Evolutionary conservation across 164 flowering plant species (phyloP).

Genomic region (Dillenia turbinata): DNA sequence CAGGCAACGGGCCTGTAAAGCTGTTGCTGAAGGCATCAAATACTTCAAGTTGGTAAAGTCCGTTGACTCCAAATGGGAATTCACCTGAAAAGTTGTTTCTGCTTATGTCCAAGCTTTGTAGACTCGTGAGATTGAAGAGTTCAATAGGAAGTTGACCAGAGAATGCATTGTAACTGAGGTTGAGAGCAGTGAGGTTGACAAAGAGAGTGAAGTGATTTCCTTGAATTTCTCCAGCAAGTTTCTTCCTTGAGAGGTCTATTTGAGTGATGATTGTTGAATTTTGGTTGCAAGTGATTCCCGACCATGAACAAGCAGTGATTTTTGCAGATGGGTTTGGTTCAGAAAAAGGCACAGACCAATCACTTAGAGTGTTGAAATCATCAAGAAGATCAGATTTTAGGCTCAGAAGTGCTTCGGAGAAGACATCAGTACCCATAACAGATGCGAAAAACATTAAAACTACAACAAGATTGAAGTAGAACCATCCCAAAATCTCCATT

Average conservation of each 20-base stretch:
- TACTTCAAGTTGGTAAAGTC: slow-evolving; percentile 34
- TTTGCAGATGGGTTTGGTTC: slow-evolving; percentile 13
- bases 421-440: slow-evolving; percentile 35
- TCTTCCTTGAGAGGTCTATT: slow-evolving; percentile 57
- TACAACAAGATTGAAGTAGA: slow-evolving; percentile 13
- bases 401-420: slow-evolving; percentile 63
- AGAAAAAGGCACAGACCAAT: slow-evolving; percentile 44
- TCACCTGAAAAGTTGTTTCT: slow-evolving; percentile 74
- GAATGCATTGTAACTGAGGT: slow-evolving; percentile 74
- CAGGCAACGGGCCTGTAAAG: slow-evolving; percentile 74
- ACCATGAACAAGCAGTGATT: slow-evolving; percentile 71
- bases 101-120: slow-evolving; percentile 70
- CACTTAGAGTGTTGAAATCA: slow-evolving; percentile 35
- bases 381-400: slow-evolving; percentile 68
- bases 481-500: slow-evolving; percentile 37
- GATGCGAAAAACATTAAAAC: slow-evolving; percentile 13
- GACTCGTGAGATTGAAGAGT: slow-evolving; percentile 54
- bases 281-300: slow-evolving; percentile 62
- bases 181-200: slow-evolving; percentile 50
- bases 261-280: slow-evolving; percentile 43
- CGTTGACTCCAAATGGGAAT: slow-evolving; percentile 57
- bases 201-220: slow-evolving; percentile 52
- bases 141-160: slow-evolving; percentile 60
- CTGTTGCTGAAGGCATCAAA: slow-evolving; percentile 93
- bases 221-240: slow-evolving; percentile 55